Conservation (phyloP, 1,284 basidiomycete species). For the Crucibulum cyathiforme region DNA sequence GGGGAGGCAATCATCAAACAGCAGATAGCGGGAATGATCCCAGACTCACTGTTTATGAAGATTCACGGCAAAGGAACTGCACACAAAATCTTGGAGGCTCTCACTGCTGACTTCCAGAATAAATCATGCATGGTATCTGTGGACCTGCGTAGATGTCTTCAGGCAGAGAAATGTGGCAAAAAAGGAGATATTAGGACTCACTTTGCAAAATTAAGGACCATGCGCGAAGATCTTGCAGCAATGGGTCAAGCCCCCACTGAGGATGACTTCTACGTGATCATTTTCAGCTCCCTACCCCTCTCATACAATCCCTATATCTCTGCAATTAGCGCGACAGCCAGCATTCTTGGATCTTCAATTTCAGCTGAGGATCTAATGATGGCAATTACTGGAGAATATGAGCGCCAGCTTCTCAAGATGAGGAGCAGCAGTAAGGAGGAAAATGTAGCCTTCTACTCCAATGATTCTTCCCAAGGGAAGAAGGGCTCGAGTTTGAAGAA, state of each 20-base stretch:
- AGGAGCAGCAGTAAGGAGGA: slow-evolving; percentile 20
- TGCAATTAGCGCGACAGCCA: slow-evolving; percentile 24
- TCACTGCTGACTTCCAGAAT: slow-evolving; percentile 18
- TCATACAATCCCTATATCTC: slow-evolving; percentile 30
- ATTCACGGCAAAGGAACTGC: slow-evolving; percentile 19
- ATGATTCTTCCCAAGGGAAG: slow-evolving; percentile 8
- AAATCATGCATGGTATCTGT: slow-evolving; percentile 25
- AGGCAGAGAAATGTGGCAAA: slow-evolving; percentile 22
- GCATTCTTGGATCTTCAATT: slow-evolving; percentile 17
- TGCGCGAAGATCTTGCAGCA: slow-evolving; percentile 27
- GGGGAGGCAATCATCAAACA: slow-evolving; percentile 30
- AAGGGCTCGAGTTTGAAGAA: slow-evolving; percentile 13
- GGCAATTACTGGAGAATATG: slow-evolving; percentile 23
- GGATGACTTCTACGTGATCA: slow-evolving; percentile 28
- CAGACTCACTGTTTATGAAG: slow-evolving; percentile 33
- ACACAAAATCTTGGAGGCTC: slow-evolving; percentile 21
- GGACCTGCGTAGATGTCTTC: slow-evolving; percentile 25
- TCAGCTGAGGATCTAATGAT: slow-evolving; percentile 22
- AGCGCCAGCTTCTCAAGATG: slow-evolving; percentile 11
- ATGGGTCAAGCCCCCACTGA: slow-evolving; percentile 25
- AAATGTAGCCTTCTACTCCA: slow-evolving; percentile 21
- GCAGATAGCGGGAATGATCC: slow-evolving; percentile 29
- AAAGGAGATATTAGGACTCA: slow-evolving; percentile 26
- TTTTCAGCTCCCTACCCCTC: slow-evolving; percentile 28
- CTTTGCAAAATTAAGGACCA: slow-evolving; percentile 28